phyloP scores from a whole-genome alignment of 1,284 basidiomycete species.

The Megacollybia platyphylla region DNA sequence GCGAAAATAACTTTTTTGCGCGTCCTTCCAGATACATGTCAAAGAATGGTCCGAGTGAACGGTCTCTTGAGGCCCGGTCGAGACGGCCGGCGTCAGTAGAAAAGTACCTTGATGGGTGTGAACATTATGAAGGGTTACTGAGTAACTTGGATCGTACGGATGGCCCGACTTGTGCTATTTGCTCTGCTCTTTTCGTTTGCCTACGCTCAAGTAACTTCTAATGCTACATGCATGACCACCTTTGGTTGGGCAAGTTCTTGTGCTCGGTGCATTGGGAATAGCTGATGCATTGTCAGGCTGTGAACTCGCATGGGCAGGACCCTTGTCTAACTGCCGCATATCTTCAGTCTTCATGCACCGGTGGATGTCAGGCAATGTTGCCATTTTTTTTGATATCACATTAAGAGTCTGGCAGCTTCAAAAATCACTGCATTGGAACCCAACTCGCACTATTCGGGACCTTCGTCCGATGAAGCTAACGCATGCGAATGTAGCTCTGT shows the following conservation, averaged over 20 bases:
- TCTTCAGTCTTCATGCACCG: constrained; percentile 8
- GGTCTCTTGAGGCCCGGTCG: too few species aligned
- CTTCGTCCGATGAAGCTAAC: not conserved
- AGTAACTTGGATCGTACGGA: too few species aligned
- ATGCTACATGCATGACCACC: not conserved
- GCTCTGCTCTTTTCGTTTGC: not conserved
- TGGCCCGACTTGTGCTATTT: too few species aligned
- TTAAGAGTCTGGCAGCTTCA: not conserved
- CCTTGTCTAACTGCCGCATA: constrained; percentile 11
- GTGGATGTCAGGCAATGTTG: not conserved
- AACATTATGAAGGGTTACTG: too few species aligned
- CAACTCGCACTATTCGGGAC: not conserved
- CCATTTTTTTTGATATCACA: not conserved
- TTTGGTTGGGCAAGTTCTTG: not conserved
- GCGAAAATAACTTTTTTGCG: too few species aligned
- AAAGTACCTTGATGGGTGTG: too few species aligned
- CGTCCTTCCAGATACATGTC: too few species aligned
- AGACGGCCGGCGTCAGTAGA: too few species aligned
- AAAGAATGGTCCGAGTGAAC: too few species aligned
- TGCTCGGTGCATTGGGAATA: not conserved
- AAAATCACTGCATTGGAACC: constrained; percentile 2
- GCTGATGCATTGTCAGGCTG: constrained; percentile 5
- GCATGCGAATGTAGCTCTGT: constrained; percentile 8
- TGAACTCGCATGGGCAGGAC: constrained; percentile 10
- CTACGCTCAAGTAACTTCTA: not conserved